Evolutionary conservation across 768 basidiomycete species (phyloP), one percentile per base, ranked within the genome.

Genomic region (Tylopilus cervinicoccineus): DNA sequence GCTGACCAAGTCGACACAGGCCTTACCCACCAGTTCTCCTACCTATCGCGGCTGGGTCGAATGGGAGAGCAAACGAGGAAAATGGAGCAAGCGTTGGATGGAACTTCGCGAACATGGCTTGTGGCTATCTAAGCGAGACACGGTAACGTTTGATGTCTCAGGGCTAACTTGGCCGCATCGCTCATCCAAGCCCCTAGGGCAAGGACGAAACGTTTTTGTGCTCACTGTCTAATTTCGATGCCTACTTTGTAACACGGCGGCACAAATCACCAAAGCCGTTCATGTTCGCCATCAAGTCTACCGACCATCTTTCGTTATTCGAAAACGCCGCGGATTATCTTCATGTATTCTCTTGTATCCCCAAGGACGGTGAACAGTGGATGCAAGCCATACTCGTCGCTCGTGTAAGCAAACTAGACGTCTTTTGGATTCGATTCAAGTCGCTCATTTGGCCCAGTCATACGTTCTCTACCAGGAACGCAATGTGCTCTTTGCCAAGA

Each of bases 31-130:
- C 5, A 67, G 66, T 49, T 70, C 72, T 20, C 73, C 76, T 42
- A 64, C 56, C 4, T 59, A 70, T 52, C 70, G 76, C 33, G 76
- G 86, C 6, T 93, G 83, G 59, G 81, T 97, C 22, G 89, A 97
- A 64, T 88, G 84, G 79, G 91, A 95, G 71, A 75, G 73, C 38
- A 97, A 95, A 70, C 81, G 86, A 50, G 93, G 93, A 29, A 96
- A 96, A 68, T 99, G 95, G 96, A 85, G 75, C 47, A 97, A 97
- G 69, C 80, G 92, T 28, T 94, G 85, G 81, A 73, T 99, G 62
- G 82, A 85, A 58, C 77, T 96, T 22, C 77, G 89, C 40, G 92
- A 94, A 59, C 90, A 94, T 54, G 79, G 81, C 51, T 62, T 98
- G 45, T 95, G 84, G 78, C 63, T 95, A 31, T 86, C 90, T 26